Base-by-base conservation (phyloP, 1,139 yeast genomes). In the Pichia sp. region DNA sequence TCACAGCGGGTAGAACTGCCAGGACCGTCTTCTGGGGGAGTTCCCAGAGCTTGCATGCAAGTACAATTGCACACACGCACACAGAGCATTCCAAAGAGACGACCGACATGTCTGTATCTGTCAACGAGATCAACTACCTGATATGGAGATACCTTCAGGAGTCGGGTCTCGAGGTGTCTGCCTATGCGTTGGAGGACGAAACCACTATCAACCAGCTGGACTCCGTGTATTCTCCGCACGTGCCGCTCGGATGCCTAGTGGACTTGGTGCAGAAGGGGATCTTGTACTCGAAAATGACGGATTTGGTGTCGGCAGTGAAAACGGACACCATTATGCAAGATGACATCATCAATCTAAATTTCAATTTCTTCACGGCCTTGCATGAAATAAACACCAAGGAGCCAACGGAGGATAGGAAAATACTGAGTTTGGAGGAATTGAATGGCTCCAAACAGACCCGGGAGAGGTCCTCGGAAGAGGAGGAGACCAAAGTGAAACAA, bases 81-180 rank as follows among this genome's bases (percentile, higher is more conserved):
- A 7, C 19, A n/a, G 16, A 38, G 41, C 41, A 38, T 38, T 38
- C 41, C 13, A 16, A 13, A 34, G 41, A 38, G 16, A n/a, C 41
- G 15, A 16, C 41, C 16, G 41, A 38, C 41, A 90, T 90, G 97
- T 85, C 96, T 40, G 75, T 93, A 54, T 81, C 95, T 6, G 86
- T 95, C 59, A 83, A 80, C 57, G 96, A 92, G 72, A 78, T 93
- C 57, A 93, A 93, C 75, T 92, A 93, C 69, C 78, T 93, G 66
- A 81, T 93, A 58, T 93, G 97, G 97, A 75, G 98, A 62, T 93
- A 93, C 67, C 77, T 92, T 47, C 96, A 90, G 68, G 99, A 93
- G 68, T 78, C 89, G 7, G 97, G 97, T 1, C 75, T 78, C 56
- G 95, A 87, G 55, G 76, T 89, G 41, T 78, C 95, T 1, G 93